Percentiles rank a stretch among this genome's conserved stretches.
Conservation (phyloP, 176 grass and related monocot species). For the Tillandsia fasciculata region DNA sequence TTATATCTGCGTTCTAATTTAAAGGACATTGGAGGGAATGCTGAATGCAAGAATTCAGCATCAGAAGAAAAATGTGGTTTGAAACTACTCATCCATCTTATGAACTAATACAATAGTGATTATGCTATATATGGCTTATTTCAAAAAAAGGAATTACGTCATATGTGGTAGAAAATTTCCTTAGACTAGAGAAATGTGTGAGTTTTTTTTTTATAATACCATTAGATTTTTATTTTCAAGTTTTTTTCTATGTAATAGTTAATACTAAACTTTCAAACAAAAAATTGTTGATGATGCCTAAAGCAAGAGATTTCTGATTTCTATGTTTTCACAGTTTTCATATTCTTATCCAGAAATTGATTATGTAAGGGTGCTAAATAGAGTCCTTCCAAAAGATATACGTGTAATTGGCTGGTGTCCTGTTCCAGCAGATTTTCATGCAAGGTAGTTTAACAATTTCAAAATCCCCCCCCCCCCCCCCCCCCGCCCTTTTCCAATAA, state of each 20-base stretch:
- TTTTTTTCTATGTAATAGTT: too few species aligned
- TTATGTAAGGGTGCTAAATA: constrained; percentile 89
- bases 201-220: too few species aligned
- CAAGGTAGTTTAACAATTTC: constrained; percentile 45
- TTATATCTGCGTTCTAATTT: constrained; percentile 78
- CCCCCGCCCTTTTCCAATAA: background rate
- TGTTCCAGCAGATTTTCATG: constrained; percentile 62
- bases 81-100: constrained; percentile 7
- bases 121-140: background rate
- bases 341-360: constrained; percentile 62
- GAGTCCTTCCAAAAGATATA: constrained; percentile 81
- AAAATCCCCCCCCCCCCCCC: constrained; percentile 4
- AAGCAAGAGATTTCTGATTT: constrained; percentile 3
- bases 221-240: too few species aligned
- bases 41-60: background rate
- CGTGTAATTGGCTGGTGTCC: constrained; percentile 79
- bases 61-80: constrained; percentile 44
- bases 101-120: background rate
- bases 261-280: too few species aligned
- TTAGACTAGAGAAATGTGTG: too few species aligned
- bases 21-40: constrained; percentile 31
- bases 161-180: too few species aligned
- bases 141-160: too few species aligned
- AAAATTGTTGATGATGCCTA: constrained; percentile 1
- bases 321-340: constrained; percentile 6